Base-by-base conservation (phyloP, 176 grass and related monocot species). In the Areca catechu region DNA sequence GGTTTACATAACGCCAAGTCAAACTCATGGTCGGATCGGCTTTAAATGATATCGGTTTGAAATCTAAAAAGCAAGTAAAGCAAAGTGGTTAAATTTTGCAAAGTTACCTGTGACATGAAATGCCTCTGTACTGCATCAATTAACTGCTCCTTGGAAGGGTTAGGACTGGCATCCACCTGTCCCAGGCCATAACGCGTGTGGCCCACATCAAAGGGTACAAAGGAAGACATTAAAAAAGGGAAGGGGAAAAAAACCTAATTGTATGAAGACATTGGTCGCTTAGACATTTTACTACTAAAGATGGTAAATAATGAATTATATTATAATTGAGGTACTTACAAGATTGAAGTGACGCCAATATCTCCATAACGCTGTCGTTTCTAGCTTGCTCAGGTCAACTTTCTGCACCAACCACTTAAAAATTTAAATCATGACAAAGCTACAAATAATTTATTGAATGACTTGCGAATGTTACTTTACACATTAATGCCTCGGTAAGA, bases 301-400 rank as follows among this genome's bases (percentile, higher is more conserved):
- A 29, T 29, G 5, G 27, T 43, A 43, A 12, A 14, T 43, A 14
- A 43, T 43, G 9, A 43, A 43, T 43, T 43, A 43, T 43, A 43
- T 43, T 12, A 43, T 43, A 43, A 14, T 14, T 43, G 34, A 43
- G 34, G 34, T 43, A 43, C 83, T 79, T 70, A 94, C 84, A 2
- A 88, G 74, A 52, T 88, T 88, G 76, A 94, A 94, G 63, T 94
- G 84, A 47, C 69, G 73, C 80, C 83, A 94, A 64, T 94, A 94
- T 94, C 84, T 88, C 89, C 77, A 81, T 47, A 94, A 65, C 66
- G 89, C 89, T 72, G 70, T 80, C 29, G 79, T 70, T 61, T 87
- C 89, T 60, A 94, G 77, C 56, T 94, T 94, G 80, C 74, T 88
- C 62, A 94, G 74, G 51, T 94, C 89, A 73, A 94, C 89, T 76